Base-by-base conservation (phyloP, 352 stramenopile genomes). In the Peronospora farinosa region DNA sequence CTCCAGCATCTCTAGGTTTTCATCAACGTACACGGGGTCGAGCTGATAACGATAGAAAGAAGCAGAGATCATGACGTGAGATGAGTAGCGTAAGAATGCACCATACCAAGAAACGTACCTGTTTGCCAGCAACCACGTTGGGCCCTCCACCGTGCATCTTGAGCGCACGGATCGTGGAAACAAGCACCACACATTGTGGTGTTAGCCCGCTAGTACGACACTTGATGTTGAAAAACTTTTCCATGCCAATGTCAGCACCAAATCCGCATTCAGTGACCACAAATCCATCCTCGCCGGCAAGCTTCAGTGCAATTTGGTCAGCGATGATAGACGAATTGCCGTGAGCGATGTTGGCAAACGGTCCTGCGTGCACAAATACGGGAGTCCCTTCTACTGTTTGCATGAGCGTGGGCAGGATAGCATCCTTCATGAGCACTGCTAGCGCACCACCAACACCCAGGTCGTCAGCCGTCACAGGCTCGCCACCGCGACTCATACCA, bases 141-240 rank as follows among this genome's bases (percentile, higher is more conserved):
- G 96, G 93, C 12, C 94, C 96, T n/a, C 96, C 96, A 27, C 96
- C 96, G 75, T 99, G 96, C 90, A 98, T 98, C 77, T 99, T 99
- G 17, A 99, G 69, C 27, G 97, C 96, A 31, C 97, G 91, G 25
- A 99, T 89, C n/a, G n/a, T n/a, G n/a, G n/a, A n/a, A n/a, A n/a
- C n/a, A n/a, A n/a, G 89, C 37, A 99, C 95, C 33, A 96, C 95
- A 54, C 90, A 98, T 60, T 98, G 88, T 7, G 97, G 97, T n/a
- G 83, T 94, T 7, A 99, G 69, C 12, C 92, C 95, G 52, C 79
- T 97, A 30, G 86, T 81, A 28, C 96, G 84, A 67, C 96, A 98
- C 77, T 99, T 99, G n/a, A n/a, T n/a, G n/a, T n/a, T n/a, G 71
- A 98, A 98, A 66, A 98, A 98, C 71, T 99, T 98, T 57, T 98